Evolutionary conservation across 306 rosid genomes (phyloP).

Genomic region (Lupinus albus): DNA sequence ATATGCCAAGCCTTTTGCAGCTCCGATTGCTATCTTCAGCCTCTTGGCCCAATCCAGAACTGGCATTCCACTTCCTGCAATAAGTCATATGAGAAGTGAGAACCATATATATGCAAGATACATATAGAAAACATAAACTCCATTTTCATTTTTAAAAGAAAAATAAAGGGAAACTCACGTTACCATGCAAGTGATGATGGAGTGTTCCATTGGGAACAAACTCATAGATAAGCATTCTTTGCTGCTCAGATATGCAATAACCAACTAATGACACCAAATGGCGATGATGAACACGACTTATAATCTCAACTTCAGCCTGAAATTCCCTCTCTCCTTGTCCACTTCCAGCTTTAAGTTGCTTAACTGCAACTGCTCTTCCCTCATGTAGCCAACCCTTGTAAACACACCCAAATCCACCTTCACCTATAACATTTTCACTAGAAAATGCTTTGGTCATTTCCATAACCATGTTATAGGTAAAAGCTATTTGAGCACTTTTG

Average conservation of each 20-base stretch:
- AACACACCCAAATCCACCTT: conserved; percentile 92
- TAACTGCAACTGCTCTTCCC: conserved; percentile 80
- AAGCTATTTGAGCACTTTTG: conserved; percentile 48
- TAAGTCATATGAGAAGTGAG: conserved; percentile 38
- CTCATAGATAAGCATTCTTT: conserved; percentile 83
- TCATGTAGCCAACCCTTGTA: conserved; percentile 70
- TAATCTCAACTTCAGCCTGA: conserved; percentile 86
- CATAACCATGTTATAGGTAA: conserved; percentile 69
- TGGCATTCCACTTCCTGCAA: conserved; percentile 62
- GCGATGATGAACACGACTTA: conserved; percentile 92
- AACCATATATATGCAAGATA: conserved; percentile 28
- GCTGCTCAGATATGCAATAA: conserved; percentile 71
- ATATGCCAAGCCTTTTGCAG: conserved; percentile 95
- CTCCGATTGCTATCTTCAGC: conserved; percentile 80
- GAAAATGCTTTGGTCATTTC: conserved; percentile 74
- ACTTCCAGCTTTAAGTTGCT: conserved; percentile 89
- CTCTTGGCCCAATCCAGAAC: conserved; percentile 84
- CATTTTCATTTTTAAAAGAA: background rate
- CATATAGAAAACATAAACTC: background rate
- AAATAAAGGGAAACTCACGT: conserved; percentile 47
- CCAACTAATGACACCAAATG: conserved; percentile 89
- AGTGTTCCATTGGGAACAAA: conserved; percentile 83
- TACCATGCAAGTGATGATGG: conserved; percentile 89
- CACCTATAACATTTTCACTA: conserved; percentile 65
- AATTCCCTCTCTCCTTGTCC: conserved; percentile 94